phyloP scores from a whole-genome alignment of 352 stramenopile species.

The Phytophthora megakarya region DNA sequence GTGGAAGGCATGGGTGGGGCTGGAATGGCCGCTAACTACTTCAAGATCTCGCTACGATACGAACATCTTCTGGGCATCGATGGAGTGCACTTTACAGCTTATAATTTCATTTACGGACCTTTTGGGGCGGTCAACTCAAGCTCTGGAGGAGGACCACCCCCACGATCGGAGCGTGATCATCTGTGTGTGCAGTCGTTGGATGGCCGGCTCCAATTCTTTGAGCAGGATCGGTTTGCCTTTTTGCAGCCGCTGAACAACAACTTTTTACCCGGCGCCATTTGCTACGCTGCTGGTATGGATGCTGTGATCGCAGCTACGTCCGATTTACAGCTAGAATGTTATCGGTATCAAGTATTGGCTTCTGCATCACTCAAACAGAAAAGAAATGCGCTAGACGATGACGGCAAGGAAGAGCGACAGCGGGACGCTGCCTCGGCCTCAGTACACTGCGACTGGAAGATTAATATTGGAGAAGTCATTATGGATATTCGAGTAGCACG shows the following conservation, averaged over 20 bases:
- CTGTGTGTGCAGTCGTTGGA: slow-evolving; percentile 92
- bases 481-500: slow-evolving; percentile 64
- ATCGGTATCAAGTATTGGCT: slow-evolving; percentile 85
- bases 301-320: slow-evolving; percentile 81
- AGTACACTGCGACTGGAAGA: slow-evolving; percentile 71
- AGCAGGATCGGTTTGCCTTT: slow-evolving; percentile 91
- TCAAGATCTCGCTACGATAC: slow-evolving; percentile 82
- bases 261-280: slow-evolving; percentile 82
- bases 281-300: slow-evolving; percentile 81
- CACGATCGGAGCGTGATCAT: slow-evolving; percentile 62
- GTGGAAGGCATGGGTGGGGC: slow-evolving; percentile 78
- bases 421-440: slow-evolving; percentile 24
- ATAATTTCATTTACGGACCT: slow-evolving; percentile 86
- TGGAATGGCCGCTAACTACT: slow-evolving; percentile 82
- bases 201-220: slow-evolving; percentile 91
- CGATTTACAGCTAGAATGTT: slow-evolving; percentile 87
- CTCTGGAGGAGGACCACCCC: slow-evolving; percentile 14
- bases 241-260: slow-evolving; percentile 81
- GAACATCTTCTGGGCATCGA: slow-evolving; percentile 88
- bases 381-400: slow-evolving; percentile 47
- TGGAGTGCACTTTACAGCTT: slow-evolving; percentile 91
- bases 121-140: slow-evolving; percentile 56
- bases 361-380: slow-evolving; percentile 77
- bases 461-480: slow-evolving; percentile 67
- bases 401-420: slow-evolving; percentile 36